Percentiles rank a stretch among this genome's conserved stretches.
Conservation (phyloP, 768 basidiomycete genomes). For the Botryobasidium botryosum region DNA sequence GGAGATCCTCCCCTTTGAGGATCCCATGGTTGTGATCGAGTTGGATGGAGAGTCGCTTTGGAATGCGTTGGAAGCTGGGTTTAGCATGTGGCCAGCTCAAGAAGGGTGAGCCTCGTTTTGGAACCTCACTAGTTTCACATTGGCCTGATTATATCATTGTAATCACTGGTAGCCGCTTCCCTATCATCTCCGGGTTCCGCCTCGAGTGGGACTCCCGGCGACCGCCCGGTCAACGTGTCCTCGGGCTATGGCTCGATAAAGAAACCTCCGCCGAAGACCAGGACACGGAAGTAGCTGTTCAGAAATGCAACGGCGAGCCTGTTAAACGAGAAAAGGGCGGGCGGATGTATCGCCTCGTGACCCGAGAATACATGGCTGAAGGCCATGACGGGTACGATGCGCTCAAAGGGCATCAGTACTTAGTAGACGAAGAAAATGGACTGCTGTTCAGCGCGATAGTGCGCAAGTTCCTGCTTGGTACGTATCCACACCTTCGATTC, state of each 20-base stretch:
- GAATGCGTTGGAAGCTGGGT: conserved; percentile 55
- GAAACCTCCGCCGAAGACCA: conserved; percentile 19
- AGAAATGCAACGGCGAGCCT: conserved; percentile 17
- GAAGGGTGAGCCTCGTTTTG: conserved; percentile 78
- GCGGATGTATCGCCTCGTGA: conserved; percentile 59
- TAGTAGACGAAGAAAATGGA: conserved; percentile 72
- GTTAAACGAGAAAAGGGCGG: conserved; percentile 29
- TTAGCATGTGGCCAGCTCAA: conserved; percentile 70
- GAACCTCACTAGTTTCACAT: neutral
- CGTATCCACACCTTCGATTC: conserved; percentile 2
- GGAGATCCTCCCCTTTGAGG: conserved; percentile 80
- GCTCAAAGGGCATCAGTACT: conserved; percentile 43
- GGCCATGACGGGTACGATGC: conserved; percentile 71
- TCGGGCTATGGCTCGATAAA: conserved; percentile 48
- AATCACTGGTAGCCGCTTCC: conserved; percentile 57
- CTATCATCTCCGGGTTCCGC: conserved; percentile 66
- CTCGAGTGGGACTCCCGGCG: conserved; percentile 76
- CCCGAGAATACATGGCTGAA: conserved; percentile 70
- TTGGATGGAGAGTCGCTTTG: conserved; percentile 64
- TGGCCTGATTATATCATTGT: neutral
- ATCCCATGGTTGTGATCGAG: conserved; percentile 66
- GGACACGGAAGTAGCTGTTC: conserved; percentile 18
- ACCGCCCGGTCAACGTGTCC: conserved; percentile 51
- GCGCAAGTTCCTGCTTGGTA: conserved; percentile 71
- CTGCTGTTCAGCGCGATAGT: conserved; percentile 63